Percentiles rank a stretch among this genome's conserved stretches.
Evolutionary conservation across 73 alveolate species (phyloP).

Genomic region (Blepharisma japonicum): DNA sequence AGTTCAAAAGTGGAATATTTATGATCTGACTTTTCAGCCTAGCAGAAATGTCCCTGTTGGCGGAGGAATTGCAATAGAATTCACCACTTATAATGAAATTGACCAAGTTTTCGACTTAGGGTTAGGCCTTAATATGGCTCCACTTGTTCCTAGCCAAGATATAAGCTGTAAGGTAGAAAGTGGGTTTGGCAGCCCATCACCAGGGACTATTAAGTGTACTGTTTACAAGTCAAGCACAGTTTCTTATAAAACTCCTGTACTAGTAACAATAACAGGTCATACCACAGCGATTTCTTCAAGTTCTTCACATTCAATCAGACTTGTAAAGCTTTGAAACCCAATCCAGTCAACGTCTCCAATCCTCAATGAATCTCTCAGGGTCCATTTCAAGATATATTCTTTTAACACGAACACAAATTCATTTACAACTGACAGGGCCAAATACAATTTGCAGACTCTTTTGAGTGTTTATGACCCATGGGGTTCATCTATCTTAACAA

Average conservation of each 20-base stretch:
- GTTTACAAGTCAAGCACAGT: neutral
- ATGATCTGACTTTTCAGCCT: constrained; percentile 24
- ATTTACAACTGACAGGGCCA: constrained; percentile 1
- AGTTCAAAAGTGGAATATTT: constrained; percentile 8
- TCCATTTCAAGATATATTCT: constrained; percentile 19
- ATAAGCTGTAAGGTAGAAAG: neutral
- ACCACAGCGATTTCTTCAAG: neutral
- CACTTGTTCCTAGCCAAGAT: neutral
- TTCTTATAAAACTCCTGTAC: neutral
- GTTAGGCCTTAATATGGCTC: neutral
- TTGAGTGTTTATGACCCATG: constrained; percentile 1
- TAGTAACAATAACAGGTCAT: neutral
- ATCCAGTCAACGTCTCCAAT: constrained; percentile 10
- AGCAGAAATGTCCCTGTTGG: constrained; percentile 15
- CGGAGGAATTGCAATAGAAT: constrained; percentile 26
- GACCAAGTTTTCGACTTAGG: constrained; percentile 16
- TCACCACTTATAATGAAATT: constrained; percentile 18
- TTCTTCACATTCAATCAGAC: neutral
- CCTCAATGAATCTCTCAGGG: constrained; percentile 24
- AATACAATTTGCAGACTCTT: neutral
- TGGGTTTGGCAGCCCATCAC: constrained; percentile 26
- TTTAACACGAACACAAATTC: neutral
- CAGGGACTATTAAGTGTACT: constrained; percentile 8
- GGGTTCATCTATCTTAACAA: neutral
- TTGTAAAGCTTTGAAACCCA: neutral